Evolutionary conservation across 257 asterid genomes (phyloP), one percentile per base, ranked within the genome.

Genomic region (Phtheirospermum japonicum): DNA sequence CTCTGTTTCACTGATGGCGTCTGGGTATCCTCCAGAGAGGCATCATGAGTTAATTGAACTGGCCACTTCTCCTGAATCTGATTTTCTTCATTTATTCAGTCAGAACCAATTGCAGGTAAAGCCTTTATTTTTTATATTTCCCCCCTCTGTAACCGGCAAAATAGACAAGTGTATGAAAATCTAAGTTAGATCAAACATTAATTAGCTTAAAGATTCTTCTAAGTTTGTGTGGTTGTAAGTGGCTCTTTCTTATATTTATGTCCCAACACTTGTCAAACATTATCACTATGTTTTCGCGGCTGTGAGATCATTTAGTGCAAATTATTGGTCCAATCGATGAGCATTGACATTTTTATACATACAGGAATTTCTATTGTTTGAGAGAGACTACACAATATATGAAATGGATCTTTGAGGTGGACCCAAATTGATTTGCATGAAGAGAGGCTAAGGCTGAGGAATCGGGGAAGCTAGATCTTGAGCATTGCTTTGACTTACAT

Each of bases 41-140:
- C 96, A 89, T 63, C 86, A 79, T 30, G 90, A 80, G 73, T 74
- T 93, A 65, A 82, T 93, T 66, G 93, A 85, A 74, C 83, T 89
- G 31, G 82, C 76, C 66, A 80, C 95, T 14, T 73, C 83, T 63
- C 87, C 95, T 14, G 91, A 87, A 81, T 79, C 84, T 60, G 88
- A 79, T 58, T 82, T 79, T 70, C 85, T 93, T 70, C 78, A 66
- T 78, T 78, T 93, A 75, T 93, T 89, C 79, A 93, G 99, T 83
- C 96, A 81, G 83, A 85, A 77, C 20, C 99, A 93, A 70, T 71
- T 93, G 79, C 95, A 89, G 97, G 99, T 93, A 70, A 68, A 23
- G 73, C 14, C 11, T 7, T 18, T 54, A 54, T 66, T 19, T 37
- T 1, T 0, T 1, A 20, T 33, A 56, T 14, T 12, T 11, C 4